These are phyloP conservation scores for Helichrysum umbraculigerum DNA, from an alignment of 129 eudicot genomes.

Conservation along the genomic window DNA sequence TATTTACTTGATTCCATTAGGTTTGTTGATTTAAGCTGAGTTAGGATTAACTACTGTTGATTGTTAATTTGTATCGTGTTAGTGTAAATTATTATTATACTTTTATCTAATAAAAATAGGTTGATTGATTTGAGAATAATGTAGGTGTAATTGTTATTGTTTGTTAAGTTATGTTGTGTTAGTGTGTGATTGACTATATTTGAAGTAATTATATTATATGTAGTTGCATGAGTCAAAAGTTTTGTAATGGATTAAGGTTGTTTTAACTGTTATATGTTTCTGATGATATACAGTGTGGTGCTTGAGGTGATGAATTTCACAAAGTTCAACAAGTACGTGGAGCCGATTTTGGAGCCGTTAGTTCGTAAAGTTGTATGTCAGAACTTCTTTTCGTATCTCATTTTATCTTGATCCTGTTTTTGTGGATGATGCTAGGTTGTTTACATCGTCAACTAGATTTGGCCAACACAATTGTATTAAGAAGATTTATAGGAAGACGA, in stretches of 20 bases:
- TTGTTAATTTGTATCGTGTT: constrained; percentile 12
- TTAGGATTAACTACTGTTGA: not conserved
- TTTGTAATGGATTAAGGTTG: no score
- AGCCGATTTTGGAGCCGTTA: constrained; percentile 84
- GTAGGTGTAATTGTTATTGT: not conserved
- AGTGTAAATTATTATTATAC: not conserved
- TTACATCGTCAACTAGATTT: not conserved
- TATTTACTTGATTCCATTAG: not conserved
- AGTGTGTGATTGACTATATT: not conserved
- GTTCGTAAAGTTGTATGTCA: constrained; percentile 84
- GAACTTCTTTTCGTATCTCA: not conserved
- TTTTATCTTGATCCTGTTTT: constrained; percentile 22
- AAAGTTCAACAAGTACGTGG: constrained; percentile 46
- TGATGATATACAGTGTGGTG: constrained; percentile 57
- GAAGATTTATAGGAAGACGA: not conserved
- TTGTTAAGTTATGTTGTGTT: constrained; percentile 2
- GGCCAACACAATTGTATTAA: not conserved
- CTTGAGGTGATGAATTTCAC: constrained; percentile 61
- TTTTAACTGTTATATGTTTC: constrained; percentile 2
- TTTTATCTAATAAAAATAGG: constrained; percentile 1
- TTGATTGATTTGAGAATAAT: constrained; percentile 17
- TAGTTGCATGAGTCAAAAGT: no score
- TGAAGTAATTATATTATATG: no score
- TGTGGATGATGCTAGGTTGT: constrained; percentile 4
- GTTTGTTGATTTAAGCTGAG: constrained; percentile 1